Evolutionary conservation across 208 protist species (phyloP), one percentile per base, ranked within the genome.

Genomic region (Porcisia hertigi): DNA sequence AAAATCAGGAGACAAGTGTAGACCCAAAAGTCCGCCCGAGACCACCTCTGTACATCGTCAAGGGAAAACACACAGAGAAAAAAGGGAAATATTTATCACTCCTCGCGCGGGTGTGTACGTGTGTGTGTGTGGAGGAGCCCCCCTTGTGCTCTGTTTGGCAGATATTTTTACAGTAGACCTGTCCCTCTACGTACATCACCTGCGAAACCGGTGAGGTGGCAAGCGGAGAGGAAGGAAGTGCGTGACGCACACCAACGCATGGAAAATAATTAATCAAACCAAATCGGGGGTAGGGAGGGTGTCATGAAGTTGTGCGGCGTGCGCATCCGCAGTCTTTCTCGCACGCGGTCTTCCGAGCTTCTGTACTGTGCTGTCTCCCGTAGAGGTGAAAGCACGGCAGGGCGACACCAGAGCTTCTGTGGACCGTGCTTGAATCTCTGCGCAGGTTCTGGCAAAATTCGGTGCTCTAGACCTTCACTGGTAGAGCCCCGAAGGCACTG

Each of bases 251-350:
- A 52, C 47, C 8, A 52, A 52, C 47, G 47, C 47, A 52, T 12
- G 47, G 47, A 52, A 52, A 52, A 1, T 12, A 41, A 55, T 16
- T 47, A 9, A n/a, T 75, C 11, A 1, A 64, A 23, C 34, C 14
- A 43, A 45, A 20, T 16, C 36, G 60, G 30, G 12, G 60, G 23
- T 23, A 2, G 60, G 60, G 34, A n/a, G 20, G 8, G 4, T 45
- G 30, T 25, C 66, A 71, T 71, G 66, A 71, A 53, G 47, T 57
- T n/a, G 66, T 57, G 30, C 25, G 9, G 25, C 49, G 47, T 41
- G 30, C 49, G 66, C 11, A 20, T n/a, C 66, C n/a, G 66, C 49
- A 30, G 47, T 16, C 1, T 25, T 25, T 20, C 66, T 12, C 30
- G 8, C 47, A 57, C 47, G n/a, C 66, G 45, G 12, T 36, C n/a